phyloP scores from a whole-genome alignment of 306 rosid genomes.

The Boehmeria nivea region DNA sequence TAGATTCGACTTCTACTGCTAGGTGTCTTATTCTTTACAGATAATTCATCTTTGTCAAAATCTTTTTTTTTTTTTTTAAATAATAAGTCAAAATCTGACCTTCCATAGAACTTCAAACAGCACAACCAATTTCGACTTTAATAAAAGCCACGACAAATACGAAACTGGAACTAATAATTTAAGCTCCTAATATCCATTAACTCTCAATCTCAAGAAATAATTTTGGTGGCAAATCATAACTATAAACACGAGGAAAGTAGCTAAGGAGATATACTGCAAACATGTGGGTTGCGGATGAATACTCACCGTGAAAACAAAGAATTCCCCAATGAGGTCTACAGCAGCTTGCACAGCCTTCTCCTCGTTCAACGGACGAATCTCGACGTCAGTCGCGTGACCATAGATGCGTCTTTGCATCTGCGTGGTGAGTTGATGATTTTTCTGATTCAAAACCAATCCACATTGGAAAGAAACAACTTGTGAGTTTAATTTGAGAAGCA shows the following conservation, averaged over 20 bases:
- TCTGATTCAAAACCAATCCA: slow-evolving; percentile 33
- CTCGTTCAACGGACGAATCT: slow-evolving; percentile 85
- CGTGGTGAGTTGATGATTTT: slow-evolving; percentile 67
- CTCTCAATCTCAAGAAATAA: too few species aligned
- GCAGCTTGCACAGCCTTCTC: slow-evolving; percentile 91
- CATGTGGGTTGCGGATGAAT: slow-evolving; percentile 1
- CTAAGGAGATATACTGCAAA: slow-evolving; percentile 2
- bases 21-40: too few species aligned
- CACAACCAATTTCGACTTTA: neutral
- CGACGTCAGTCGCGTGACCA: slow-evolving; percentile 75
- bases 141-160: neutral
- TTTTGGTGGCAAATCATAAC: neutral
- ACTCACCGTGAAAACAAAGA: slow-evolving; percentile 79
- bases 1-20: too few species aligned
- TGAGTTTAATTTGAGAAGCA: neutral
- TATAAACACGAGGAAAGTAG: neutral
- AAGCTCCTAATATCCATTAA: too few species aligned
- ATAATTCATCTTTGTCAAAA: too few species aligned
- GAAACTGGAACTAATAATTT: neutral
- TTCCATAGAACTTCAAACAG: too few species aligned
- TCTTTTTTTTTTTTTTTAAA: too few species aligned
- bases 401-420: slow-evolving; percentile 80
- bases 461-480: slow-evolving; percentile 9
- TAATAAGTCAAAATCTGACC: too few species aligned
- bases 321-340: slow-evolving; percentile 85